Base-by-base conservation (phyloP, 108 stramenopile genomes). In the Chaetoceros muelleri region DNA sequence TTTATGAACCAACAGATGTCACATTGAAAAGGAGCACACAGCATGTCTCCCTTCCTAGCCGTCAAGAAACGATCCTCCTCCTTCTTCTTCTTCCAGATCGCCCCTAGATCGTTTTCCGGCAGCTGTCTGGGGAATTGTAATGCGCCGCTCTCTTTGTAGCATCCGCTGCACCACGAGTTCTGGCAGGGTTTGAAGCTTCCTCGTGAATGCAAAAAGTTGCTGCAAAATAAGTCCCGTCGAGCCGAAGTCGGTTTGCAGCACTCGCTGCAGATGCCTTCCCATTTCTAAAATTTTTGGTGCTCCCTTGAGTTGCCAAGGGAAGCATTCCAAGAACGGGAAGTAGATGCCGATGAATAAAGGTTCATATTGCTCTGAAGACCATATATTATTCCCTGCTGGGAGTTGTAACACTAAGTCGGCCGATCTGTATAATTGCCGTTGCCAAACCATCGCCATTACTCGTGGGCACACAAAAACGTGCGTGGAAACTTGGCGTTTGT, bases 21-120 rank as follows among this genome's bases (percentile, higher is more conserved):
- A 30, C 78, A 83, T 48, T 79, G 73, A 44, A 79, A 83, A 0
- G 70, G 52, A 3, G 25, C 27, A 31, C 62, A 58, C 27, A 73
- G 28, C 30, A 68, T 52, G n/a, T 70, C 73, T 31, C 78, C 75
- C 2, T 22, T 24, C 19, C 75, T 44, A 2, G 66, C 65, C n/a
- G 8, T 28, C 50, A 10, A 28, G 66, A 64, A 71, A 5, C 13
- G 8, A 40, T 40, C 18, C 26, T 44, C 47, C 34, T 45, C 52
- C 51, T 27, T 23, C 23, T 28, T 28, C n/a, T 52, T 30, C 0
- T 2, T 2, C 48, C 28, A 5, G 19, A 52, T 24, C 17, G 8
- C 2, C 3, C 29, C 59, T 1, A 52, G 49, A 16, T 51, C 72
- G 13, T 53, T 66, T 13, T 10, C 20, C 10, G 46, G 28, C 1